Base-by-base conservation (phyloP, 208 protist species). In the Zelonia costaricensis region DNA sequence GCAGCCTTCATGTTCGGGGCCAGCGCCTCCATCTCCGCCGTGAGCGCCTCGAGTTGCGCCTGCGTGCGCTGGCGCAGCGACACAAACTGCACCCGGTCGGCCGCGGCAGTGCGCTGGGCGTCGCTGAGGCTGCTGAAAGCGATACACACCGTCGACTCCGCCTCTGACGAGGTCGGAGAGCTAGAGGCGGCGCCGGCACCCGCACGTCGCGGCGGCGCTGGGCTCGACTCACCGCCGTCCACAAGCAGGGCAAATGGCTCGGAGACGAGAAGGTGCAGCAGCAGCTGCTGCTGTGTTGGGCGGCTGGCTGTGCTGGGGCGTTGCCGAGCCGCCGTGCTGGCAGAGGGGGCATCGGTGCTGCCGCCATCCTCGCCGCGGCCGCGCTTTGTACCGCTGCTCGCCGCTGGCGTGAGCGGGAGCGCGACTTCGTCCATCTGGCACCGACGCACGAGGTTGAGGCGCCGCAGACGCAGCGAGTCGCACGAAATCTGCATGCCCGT, bases 371-470 rank as follows among this genome's bases (percentile, higher is more conserved):
- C 74, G 3, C 36, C 46, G 12, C 80, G 74, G 20, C 30, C 25
- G 42, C 78, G 84, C 58, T 92, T 94, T 27, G 55, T 62, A 35
- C 82, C 80, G 18, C 55, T 33, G 27, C 70, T 63, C n/a, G 60
- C 43, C n/a, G 38, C 62, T 23, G 64, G 57, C 59, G 70, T 83
- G 36, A 95, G 59, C 15, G 81, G 85, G 1, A 98, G 49, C 6
- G 73, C 68, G 15, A 93, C 84, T 55, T 93, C 90, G 40, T 97
- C 85, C 75, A 97, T 92, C 48, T 93, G 78, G 61, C 87, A 94
- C 2, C 85, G 84, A 12, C 80, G 81, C 27, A 97, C 78, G 35
- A 95, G 46, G 44, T 77, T 80, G 27, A 88, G 70, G 28, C 95
- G 89, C n/a, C 77, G 74, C 33, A 78, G 69, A 4, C 91, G 85